phyloP scores from a whole-genome alignment of 2,329 filamentous ascomycete genomes.

The Parascedosporium putredinis region DNA sequence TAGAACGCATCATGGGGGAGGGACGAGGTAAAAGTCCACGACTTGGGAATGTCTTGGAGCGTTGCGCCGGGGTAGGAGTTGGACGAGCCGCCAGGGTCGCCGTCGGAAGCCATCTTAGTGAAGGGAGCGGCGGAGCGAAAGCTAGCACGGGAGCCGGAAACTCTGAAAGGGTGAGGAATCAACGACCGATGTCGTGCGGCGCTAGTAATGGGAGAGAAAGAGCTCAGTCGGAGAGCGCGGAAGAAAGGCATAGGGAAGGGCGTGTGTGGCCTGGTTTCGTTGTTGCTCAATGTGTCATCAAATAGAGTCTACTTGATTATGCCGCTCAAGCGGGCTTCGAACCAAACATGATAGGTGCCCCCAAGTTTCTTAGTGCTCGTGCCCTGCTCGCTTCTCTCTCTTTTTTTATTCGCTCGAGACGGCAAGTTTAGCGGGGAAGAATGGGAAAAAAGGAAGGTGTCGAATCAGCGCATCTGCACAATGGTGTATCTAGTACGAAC shows the following conservation, averaged over 20 bases:
- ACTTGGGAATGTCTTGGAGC: conserved; percentile 49
- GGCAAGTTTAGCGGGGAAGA: too few relatives aligned
- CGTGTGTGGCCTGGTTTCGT: neutral
- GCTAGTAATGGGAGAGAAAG: neutral
- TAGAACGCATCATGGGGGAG: conserved; percentile 70
- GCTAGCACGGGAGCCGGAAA: neutral
- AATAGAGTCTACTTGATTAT: neutral
- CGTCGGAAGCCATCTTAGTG: neutral
- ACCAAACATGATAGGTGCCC: neutral
- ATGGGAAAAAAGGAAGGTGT: too few relatives aligned
- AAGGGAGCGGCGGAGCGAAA: neutral
- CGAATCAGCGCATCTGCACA: too few relatives aligned
- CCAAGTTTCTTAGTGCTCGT: neutral
- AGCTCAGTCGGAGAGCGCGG: neutral
- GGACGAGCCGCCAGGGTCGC: neutral
- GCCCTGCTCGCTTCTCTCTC: neutral
- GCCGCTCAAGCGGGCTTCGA: neutral
- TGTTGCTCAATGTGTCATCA: neutral
- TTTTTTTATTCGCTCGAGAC: too few relatives aligned
- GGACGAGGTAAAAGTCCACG: conserved; percentile 53
- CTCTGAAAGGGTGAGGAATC: neutral
- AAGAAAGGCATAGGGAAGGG: neutral
- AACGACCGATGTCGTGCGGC: neutral
- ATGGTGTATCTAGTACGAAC: too few relatives aligned
- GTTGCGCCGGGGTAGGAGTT: conserved; percentile 13